These are phyloP conservation scores for Colletotrichum sp. DNA, from an alignment of 2,329 filamentous ascomycete genomes.

Conservation along the genomic window DNA sequence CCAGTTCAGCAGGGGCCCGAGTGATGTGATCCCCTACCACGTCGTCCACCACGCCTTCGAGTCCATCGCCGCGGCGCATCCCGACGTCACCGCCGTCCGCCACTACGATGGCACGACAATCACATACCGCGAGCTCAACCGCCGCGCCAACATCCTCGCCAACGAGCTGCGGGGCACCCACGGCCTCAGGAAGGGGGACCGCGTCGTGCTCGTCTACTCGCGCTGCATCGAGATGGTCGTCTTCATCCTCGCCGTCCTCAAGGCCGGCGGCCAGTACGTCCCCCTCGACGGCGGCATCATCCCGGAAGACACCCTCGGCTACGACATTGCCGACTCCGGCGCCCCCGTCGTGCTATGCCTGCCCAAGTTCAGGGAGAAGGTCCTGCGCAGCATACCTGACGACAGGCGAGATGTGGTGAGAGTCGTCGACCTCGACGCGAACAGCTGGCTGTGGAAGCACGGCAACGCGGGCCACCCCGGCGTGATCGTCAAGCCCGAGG, in stretches of 20 bases:
- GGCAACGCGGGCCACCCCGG: conserved; percentile 18
- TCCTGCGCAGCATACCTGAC: conserved; percentile 5
- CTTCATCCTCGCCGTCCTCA: conserved; percentile 61
- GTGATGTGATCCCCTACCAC: conserved; percentile 4
- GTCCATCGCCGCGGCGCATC: conserved; percentile 34
- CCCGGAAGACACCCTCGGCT: conserved; percentile 50
- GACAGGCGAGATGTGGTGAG: conserved; percentile 1
- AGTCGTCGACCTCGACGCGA: conserved; percentile 17
- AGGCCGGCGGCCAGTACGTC: conserved; percentile 63
- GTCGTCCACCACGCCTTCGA: conserved; percentile 24
- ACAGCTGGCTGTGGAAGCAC: conserved; percentile 16
- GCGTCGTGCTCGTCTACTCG: conserved; percentile 60
- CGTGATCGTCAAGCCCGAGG: conserved; percentile 36
- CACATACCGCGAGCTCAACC: conserved; percentile 51
- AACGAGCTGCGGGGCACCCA: conserved; percentile 36
- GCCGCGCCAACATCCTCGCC: conserved; percentile 46
- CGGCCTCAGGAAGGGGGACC: conserved; percentile 49
- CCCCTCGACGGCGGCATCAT: conserved; percentile 63
- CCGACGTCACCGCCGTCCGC: conserved; percentile 43
- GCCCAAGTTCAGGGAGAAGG: conserved; percentile 18
- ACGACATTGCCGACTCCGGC: conserved; percentile 53
- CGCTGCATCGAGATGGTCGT: conserved; percentile 62
- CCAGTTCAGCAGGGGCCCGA: conserved; percentile 19
- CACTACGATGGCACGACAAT: conserved; percentile 37
- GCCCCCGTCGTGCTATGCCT: conserved; percentile 54